Base-by-base conservation (phyloP, 768 basidiomycete species). In the Cubamyces sp. region DNA sequence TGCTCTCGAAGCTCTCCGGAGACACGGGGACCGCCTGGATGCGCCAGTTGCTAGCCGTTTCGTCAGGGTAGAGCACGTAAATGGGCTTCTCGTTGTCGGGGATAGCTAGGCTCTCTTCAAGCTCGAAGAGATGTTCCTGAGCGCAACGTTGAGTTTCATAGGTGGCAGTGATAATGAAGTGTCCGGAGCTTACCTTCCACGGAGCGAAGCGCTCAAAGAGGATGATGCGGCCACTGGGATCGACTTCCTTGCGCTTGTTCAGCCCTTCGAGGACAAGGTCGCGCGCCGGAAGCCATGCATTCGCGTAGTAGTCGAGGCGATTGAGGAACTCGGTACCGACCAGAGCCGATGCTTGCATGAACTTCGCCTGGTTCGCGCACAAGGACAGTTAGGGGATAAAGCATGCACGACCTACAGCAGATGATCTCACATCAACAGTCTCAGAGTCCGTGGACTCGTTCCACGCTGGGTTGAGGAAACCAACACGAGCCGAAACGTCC, bases 281-380 rank as follows among this genome's bases (percentile, higher is more conserved):
- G 54, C 95, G 81, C 8, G 94, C 96, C 37, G 96, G 95, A 48
- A 98, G 77, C 96, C 96, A 99, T 21, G 94, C 89, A 40, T 91
- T 85, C 48, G 85, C 83, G 69, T 94, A 93, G 76, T 92, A 96
- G 67, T 87, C 83, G 37, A 99, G 76, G 60, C 87, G 84, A 16
- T 79, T 82, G 16, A 91, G 70, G 71, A 99, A 97, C 75, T 98
- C 97, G 62, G 82, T 78, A 5, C 97, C 96, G 0, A 94, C 85
- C 41, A 98, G 77, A 39, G 76, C 74, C 4, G 94, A 97, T 2
- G 97, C 96, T 65, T 85, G 82, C 54, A 76, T 75, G 75, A 99
- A 99, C 66, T 77, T 85, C 5, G 78, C 75, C 92, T 96, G 68
- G 4, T 18, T n/a, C 14, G 25, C 15, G 9, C 45, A 21, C 30